Evolutionary conservation across 768 basidiomycete species (phyloP).

Genomic region (Trametes sanguinea): DNA sequence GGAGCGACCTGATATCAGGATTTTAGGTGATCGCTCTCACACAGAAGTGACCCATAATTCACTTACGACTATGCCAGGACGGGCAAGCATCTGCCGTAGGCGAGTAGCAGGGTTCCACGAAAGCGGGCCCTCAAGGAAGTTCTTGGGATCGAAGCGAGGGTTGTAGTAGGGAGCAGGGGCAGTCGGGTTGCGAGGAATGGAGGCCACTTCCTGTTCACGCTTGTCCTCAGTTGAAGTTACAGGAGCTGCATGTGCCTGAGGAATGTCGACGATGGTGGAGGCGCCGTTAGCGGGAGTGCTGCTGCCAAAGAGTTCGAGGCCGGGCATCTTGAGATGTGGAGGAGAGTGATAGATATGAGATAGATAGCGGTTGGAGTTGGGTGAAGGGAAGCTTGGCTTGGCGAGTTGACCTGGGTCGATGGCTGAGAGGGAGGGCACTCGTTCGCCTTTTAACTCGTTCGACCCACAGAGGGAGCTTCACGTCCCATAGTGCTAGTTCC

Average conservation of each 20-base stretch:
- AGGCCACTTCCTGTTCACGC: neutral
- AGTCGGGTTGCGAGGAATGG: slow-evolving; percentile 14
- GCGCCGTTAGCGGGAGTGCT: slow-evolving; percentile 22
- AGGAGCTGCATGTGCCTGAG: slow-evolving; percentile 6
- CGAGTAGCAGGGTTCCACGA: slow-evolving; percentile 71
- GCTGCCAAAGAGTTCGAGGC: slow-evolving; percentile 31
- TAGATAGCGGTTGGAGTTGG: neutral
- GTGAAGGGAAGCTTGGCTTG: neutral
- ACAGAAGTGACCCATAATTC: neutral
- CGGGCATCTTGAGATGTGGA: slow-evolving; percentile 26
- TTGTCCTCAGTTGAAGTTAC: neutral
- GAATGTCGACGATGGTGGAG: slow-evolving; percentile 20
- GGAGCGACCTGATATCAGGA: slow-evolving; percentile 56
- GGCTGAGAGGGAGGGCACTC: neutral
- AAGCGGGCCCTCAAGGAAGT: slow-evolving; percentile 68
- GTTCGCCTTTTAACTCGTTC: neutral
- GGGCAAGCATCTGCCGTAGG: slow-evolving; percentile 53
- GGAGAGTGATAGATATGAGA: slow-evolving; percentile 15
- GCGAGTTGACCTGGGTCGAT: slow-evolving; percentile 1
- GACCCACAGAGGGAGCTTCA: neutral
- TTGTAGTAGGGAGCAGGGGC: slow-evolving; percentile 54
- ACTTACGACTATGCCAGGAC: slow-evolving; percentile 76
- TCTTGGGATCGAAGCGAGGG: slow-evolving; percentile 65
- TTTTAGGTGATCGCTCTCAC: neutral
- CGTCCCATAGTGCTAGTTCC: neutral